Base-by-base conservation (phyloP, 2,329 filamentous ascomycete genomes). In the Beauveria sp. region DNA sequence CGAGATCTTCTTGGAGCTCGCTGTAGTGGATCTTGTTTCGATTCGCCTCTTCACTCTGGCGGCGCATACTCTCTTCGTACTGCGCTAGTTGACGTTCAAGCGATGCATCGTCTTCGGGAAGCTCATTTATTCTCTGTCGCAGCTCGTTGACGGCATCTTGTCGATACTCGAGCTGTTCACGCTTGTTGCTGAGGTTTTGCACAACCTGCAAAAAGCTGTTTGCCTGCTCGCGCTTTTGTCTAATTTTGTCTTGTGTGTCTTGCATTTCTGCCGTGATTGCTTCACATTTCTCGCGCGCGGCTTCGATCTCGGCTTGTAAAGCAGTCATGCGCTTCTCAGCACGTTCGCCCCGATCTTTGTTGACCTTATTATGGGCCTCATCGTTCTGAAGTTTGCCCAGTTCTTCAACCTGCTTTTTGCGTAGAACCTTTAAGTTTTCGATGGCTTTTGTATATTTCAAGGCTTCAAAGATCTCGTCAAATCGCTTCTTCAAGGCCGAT, bases 401-500 rank as follows among this genome's bases (percentile, higher is more conserved):
- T 64, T 93, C 83, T 65, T 89, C 86, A 42, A 87, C 88, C 66
- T 96, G 88, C 66, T 87, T 88, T 76, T 98, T 99, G 45, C 88
- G 83, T 55, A 98, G 80, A 10, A 87, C 73, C 71, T 96, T 97
- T 72, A 99, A 89, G 72, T 96, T 96, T 51, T 97, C 93, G 64
- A 99, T 96, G 20, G 93, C 95, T 70, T 96, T 97, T 40, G 93
- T 96, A 74, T 98, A 99, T 72, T 96, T 97, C 75, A 91, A 81
- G 1, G 95, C 95, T 75, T 98, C 95, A 67, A 99, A 99, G 12
- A 99, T 99, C 72, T 96, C 91, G 71, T 99, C 95, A 64, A 99
- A 99, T 58, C 88, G 89, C 74, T 96, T 96, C 76, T 99, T 99
- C 56, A 99, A 79, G 0, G 85, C 85, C 0, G 84, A 79, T 0